phyloP scores from a whole-genome alignment of 164 flowering plant species.

The Macadamia tetraphylla region DNA sequence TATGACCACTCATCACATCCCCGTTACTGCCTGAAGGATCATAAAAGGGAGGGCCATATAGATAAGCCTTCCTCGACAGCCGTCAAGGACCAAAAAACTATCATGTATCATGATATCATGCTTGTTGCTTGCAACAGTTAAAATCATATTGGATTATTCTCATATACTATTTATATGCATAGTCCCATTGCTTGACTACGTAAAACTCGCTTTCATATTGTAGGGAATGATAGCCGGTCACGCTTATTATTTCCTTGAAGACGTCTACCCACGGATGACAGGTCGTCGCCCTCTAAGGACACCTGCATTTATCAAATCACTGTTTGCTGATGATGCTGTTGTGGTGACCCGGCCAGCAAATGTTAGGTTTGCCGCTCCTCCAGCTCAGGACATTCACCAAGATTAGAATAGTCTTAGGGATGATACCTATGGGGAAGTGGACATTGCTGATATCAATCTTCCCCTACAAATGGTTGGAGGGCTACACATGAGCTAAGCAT shows the following conservation, averaged over 20 bases:
- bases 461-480: neutral
- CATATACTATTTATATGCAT: neutral
- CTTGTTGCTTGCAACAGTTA: neutral
- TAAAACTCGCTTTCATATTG: neutral
- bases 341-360: constrained; percentile 74
- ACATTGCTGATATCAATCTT: neutral
- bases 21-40: too few species aligned
- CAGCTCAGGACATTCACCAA: constrained; percentile 46
- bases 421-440: neutral
- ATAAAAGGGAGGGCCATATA: too few species aligned
- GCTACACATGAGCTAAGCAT: neutral
- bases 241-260: constrained; percentile 92
- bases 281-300: constrained; percentile 86
- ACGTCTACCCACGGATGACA: constrained; percentile 88
- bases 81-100: too few species aligned
- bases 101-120: neutral
- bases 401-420: constrained; percentile 23
- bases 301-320: constrained; percentile 71
- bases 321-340: constrained; percentile 83
- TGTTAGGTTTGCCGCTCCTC: constrained; percentile 81
- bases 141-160: neutral
- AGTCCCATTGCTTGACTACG: neutral
- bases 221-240: constrained; percentile 99
- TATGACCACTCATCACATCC: too few species aligned
- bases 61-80: too few species aligned